Evolutionary conservation across 257 asterid species (phyloP).

Genomic region (Capsicum pubescens): DNA sequence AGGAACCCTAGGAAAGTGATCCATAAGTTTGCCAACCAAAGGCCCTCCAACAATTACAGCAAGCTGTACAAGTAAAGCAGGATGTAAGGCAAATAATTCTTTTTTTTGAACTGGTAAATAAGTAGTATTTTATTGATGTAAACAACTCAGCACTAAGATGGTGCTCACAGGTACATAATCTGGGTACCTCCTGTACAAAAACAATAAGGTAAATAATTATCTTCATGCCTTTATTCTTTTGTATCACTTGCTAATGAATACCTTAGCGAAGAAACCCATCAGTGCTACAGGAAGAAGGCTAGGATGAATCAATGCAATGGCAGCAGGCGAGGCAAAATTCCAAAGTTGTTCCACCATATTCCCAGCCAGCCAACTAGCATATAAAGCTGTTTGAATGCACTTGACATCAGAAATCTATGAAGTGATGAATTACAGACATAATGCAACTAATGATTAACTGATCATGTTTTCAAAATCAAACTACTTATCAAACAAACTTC

Average conservation of each 20-base stretch:
- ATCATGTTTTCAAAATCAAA: constrained; percentile 14
- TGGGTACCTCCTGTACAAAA: constrained; percentile 9
- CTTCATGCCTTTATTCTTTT: constrained; percentile 27
- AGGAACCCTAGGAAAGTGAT: constrained; percentile 85
- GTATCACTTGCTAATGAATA: constrained; percentile 33
- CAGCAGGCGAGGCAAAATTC: constrained; percentile 96
- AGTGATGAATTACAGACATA: neutral
- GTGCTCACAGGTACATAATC: constrained; percentile 4
- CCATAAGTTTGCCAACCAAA: constrained; percentile 90
- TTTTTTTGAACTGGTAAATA: neutral
- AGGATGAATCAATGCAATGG: constrained; percentile 88
- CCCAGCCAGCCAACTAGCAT: constrained; percentile 94
- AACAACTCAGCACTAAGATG: neutral
- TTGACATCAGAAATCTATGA: constrained; percentile 31
- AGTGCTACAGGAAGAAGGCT: constrained; percentile 98
- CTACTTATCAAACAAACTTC: constrained; percentile 10
- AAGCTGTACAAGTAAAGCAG: constrained; percentile 57
- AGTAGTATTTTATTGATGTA: constrained; percentile 12
- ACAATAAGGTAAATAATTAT: constrained; percentile 31
- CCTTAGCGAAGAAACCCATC: constrained; percentile 84
- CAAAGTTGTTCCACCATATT: constrained; percentile 97
- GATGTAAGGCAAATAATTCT: constrained; percentile 34
- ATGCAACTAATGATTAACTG: neutral
- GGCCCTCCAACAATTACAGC: constrained; percentile 96
- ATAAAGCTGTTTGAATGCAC: constrained; percentile 60